phyloP scores from a whole-genome alignment of 2,329 filamentous ascomycete species.

The Fusarium pseudograminearum region DNA sequence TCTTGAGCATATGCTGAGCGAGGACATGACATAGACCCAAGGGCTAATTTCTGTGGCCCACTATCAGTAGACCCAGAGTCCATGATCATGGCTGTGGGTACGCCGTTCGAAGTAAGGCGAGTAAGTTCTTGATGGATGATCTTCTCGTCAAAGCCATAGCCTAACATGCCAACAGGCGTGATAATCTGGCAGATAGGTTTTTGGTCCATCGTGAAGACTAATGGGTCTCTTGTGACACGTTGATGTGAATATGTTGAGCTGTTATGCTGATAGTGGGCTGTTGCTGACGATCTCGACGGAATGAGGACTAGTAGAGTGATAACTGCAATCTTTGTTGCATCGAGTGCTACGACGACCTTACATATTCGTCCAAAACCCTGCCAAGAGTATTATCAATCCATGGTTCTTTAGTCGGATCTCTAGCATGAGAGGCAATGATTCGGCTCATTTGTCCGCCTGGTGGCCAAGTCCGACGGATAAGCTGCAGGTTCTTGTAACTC shows the following conservation, averaged over 20 bases:
- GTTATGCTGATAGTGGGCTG: neutral
- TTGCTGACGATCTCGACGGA: neutral
- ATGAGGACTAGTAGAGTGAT: neutral
- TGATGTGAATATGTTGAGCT: no score
- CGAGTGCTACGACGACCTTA: neutral
- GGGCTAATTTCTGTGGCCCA: constrained; percentile 56
- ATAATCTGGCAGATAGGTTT: constrained; percentile 50
- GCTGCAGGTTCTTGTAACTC: neutral
- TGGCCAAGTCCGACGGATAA: constrained; percentile 12
- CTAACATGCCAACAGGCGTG: constrained; percentile 62
- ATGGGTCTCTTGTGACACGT: neutral
- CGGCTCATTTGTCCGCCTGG: neutral
- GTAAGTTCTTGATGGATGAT: constrained; percentile 46
- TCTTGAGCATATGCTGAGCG: constrained; percentile 58
- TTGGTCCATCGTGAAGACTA: neutral
- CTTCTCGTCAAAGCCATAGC: constrained; percentile 59
- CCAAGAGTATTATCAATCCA: neutral
- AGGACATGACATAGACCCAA: constrained; percentile 56
- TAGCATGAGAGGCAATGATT: neutral
- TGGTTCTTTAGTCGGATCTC: fast-evolving
- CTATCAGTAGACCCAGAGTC: constrained; percentile 54
- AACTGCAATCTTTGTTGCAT: neutral
- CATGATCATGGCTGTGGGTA: constrained; percentile 53
- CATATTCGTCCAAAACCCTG: neutral
- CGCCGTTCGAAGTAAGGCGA: constrained; percentile 43